A percentile compares a stretch with the other conserved stretches of the same genome.
phyloP scores from a whole-genome alignment of 2,329 filamentous ascomycete species.

The Colletotrichum caudatum region DNA sequence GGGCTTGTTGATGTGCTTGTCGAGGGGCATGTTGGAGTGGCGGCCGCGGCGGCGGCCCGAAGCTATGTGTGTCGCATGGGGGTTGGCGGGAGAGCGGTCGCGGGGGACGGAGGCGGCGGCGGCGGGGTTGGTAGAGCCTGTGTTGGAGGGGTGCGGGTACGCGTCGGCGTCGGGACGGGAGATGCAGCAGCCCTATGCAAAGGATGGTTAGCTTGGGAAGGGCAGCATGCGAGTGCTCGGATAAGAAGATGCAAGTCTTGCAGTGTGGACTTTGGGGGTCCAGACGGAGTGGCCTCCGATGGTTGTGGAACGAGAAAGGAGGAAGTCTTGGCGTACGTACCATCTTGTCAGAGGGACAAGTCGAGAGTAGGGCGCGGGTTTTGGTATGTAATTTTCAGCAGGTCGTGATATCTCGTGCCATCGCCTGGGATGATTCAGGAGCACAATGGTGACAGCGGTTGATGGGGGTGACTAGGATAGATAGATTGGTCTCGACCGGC shows the following conservation, averaged over 20 bases:
- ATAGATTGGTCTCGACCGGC: not conserved
- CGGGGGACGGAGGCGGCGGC: slow-evolving; percentile 42
- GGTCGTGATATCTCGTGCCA: slow-evolving; percentile 19
- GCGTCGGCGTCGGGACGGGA: slow-evolving; percentile 66
- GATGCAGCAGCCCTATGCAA: slow-evolving; percentile 68
- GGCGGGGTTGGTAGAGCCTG: slow-evolving; percentile 63
- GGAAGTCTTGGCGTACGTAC: slow-evolving; percentile 18
- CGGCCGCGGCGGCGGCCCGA: slow-evolving; percentile 47
- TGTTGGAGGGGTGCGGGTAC: slow-evolving; percentile 62
- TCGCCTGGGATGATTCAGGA: slow-evolving; percentile 18
- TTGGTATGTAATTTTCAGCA: slow-evolving; percentile 11
- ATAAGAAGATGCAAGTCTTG: not conserved
- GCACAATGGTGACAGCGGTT: not conserved
- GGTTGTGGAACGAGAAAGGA: not conserved
- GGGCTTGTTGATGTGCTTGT: slow-evolving; percentile 77
- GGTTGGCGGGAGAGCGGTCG: slow-evolving; percentile 43
- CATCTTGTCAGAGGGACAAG: slow-evolving; percentile 14
- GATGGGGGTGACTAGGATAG: not conserved
- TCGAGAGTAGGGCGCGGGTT: slow-evolving; percentile 1
- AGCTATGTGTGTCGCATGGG: slow-evolving; percentile 41
- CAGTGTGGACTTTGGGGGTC: slow-evolving; percentile 1
- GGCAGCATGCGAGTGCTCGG: not conserved
- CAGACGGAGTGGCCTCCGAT: not conserved
- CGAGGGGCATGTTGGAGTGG: slow-evolving; percentile 59
- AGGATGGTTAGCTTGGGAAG: slow-evolving; percentile 12